Evolutionary conservation across 768 basidiomycete species (phyloP).

Genomic region (Suillus weaverae): DNA sequence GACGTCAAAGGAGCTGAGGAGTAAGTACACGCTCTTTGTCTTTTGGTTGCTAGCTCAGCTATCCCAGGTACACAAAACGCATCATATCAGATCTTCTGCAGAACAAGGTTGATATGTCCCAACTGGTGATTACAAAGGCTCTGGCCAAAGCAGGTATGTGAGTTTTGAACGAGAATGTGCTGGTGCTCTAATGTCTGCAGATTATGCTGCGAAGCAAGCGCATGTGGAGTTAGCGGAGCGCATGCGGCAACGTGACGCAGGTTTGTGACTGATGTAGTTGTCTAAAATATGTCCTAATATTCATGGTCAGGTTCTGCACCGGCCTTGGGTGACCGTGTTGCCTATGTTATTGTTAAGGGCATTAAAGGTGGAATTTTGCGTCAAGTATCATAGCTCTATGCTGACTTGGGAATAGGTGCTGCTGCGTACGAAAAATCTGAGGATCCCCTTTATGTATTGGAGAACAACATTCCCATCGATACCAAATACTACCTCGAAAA

Average conservation of each 20-base stretch:
- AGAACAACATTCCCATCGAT: slow-evolving; percentile 97
- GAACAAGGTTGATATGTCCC: slow-evolving; percentile 98
- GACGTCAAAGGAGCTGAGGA: slow-evolving; percentile 93
- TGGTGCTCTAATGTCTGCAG: slow-evolving; percentile 37
- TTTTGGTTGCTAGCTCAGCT: slow-evolving; percentile 14
- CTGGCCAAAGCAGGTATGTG: slow-evolving; percentile 77
- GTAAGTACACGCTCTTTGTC: slow-evolving; percentile 44
- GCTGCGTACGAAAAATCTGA: slow-evolving; percentile 99
- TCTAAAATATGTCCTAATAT: neutral
- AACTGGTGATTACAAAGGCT: slow-evolving; percentile 98
- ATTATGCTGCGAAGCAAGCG: slow-evolving; percentile 94
- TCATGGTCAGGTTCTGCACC: slow-evolving; percentile 79
- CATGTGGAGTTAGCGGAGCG: slow-evolving; percentile 94
- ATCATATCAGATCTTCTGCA: slow-evolving; percentile 92
- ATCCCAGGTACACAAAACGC: slow-evolving; percentile 85
- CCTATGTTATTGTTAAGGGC: slow-evolving; percentile 97
- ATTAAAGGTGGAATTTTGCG: slow-evolving; percentile 68
- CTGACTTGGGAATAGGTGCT: slow-evolving; percentile 57
- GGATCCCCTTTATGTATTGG: slow-evolving; percentile 94
- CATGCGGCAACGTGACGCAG: slow-evolving; percentile 95
- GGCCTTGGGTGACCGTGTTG: slow-evolving; percentile 96
- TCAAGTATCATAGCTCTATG: neutral
- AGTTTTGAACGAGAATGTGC: neutral
- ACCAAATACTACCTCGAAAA: slow-evolving; percentile 98
- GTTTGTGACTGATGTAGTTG: slow-evolving; percentile 33